Evolutionary conservation across 768 basidiomycete species (phyloP).

Genomic region (Naganishia friedmannii): DNA sequence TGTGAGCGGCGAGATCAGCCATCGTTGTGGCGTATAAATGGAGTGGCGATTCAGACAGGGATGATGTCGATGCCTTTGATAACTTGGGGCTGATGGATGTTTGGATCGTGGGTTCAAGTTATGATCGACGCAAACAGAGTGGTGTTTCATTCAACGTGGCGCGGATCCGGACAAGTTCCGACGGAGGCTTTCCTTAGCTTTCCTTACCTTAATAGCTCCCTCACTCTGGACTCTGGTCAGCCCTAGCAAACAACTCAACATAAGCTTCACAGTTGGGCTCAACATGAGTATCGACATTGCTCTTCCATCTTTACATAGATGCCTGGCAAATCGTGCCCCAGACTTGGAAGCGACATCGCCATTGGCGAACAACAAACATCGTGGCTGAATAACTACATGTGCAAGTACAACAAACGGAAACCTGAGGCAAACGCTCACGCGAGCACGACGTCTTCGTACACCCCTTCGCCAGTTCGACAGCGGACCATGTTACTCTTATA

Average conservation of each 20-base stretch:
- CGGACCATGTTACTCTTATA: not conserved
- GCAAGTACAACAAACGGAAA: not conserved
- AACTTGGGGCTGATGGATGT: not conserved
- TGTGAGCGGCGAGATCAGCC: slow-evolving; percentile 45
- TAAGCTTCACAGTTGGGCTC: too few relatives aligned
- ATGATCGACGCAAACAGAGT: not conserved
- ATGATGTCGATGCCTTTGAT: not conserved
- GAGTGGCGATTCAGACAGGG: not conserved
- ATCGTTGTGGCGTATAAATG: slow-evolving; percentile 31
- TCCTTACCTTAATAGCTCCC: too few relatives aligned
- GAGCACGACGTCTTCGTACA: too few relatives aligned
- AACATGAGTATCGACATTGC: not conserved
- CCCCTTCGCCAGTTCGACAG: not conserved
- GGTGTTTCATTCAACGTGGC: not conserved
- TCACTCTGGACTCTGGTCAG: too few relatives aligned
- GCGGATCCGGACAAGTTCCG: not conserved
- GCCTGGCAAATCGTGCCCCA: not conserved
- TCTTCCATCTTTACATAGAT: not conserved
- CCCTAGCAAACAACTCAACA: too few relatives aligned
- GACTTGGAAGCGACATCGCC: not conserved
- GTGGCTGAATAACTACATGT: not conserved
- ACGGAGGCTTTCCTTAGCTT: slow-evolving; percentile 4
- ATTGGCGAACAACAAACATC: not conserved
- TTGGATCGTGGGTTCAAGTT: not conserved
- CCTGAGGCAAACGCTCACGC: too few relatives aligned